Percentiles rank a stretch among this genome's conserved stretches.
These are phyloP conservation scores for Oemleria cerasiformis DNA, from an alignment of 306 rosid genomes.

Conservation along the genomic window DNA sequence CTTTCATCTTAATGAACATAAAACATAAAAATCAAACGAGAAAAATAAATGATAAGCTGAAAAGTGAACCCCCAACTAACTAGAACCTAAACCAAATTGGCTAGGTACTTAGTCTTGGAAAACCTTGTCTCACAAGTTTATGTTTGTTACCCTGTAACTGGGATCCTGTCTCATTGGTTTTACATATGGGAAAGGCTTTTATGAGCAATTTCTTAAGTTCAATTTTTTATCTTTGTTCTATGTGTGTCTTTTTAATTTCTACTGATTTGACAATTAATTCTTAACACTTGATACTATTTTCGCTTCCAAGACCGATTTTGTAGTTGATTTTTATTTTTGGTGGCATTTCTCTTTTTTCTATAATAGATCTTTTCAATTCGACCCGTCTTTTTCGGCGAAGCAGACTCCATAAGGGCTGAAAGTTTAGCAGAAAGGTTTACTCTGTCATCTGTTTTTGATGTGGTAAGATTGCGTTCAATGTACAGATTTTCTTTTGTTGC, in stretches of 20 bases:
- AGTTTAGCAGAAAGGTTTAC: constrained; percentile 52
- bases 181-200: background rate
- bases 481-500: constrained; percentile 37
- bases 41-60: background rate
- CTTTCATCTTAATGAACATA: background rate
- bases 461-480: constrained; percentile 57
- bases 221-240: constrained; percentile 6
- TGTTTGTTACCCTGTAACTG: background rate
- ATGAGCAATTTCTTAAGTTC: background rate
- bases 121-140: background rate
- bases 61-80: background rate
- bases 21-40: background rate
- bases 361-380: constrained; percentile 61
- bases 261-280: constrained; percentile 25
- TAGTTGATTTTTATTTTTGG: constrained; percentile 44
- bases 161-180: background rate
- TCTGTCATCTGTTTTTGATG: constrained; percentile 45
- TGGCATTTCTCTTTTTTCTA: constrained; percentile 40
- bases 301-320: constrained; percentile 24
- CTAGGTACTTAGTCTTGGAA: background rate
- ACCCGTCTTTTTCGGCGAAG: constrained; percentile 54
- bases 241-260: constrained; percentile 2
- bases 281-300: constrained; percentile 24
- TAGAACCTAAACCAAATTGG: background rate
- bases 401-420: constrained; percentile 53